Evolutionary conservation across 148 eudicot genomes (phyloP).

Genomic region (Rhododendron vialii): DNA sequence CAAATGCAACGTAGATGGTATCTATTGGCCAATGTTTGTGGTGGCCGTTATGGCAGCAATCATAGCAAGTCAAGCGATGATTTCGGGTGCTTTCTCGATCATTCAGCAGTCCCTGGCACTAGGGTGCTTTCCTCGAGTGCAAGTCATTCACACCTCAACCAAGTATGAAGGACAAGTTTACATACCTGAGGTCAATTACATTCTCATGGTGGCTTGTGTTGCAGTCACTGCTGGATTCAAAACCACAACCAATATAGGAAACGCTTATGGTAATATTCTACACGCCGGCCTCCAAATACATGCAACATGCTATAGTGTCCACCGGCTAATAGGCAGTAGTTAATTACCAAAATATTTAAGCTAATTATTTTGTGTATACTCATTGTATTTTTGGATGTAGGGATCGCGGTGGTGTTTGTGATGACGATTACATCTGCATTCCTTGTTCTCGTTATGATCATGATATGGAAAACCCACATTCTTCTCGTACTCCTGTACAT

Average conservation of each 20-base stretch:
- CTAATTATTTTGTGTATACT: not conserved
- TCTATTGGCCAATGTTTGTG: slow-evolving; percentile 44
- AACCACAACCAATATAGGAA: slow-evolving; percentile 44
- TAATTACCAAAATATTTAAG: too few species aligned
- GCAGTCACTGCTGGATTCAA: slow-evolving; percentile 37
- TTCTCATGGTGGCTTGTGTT: slow-evolving; percentile 49
- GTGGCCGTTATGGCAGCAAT: slow-evolving; percentile 52
- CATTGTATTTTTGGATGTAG: slow-evolving; percentile 13
- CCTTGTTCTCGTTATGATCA: slow-evolving; percentile 33
- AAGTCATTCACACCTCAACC: slow-evolving; percentile 42
- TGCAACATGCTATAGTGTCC: too few species aligned
- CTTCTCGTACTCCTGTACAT: slow-evolving; percentile 20
- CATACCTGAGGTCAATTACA: slow-evolving; percentile 45
- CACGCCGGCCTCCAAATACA: not conserved
- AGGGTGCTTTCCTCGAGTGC: slow-evolving; percentile 54
- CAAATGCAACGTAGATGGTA: not conserved
- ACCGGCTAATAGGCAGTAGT: too few species aligned
- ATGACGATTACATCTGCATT: slow-evolving; percentile 33
- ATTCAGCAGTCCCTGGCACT: slow-evolving; percentile 50
- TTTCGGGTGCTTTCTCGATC: slow-evolving; percentile 54
- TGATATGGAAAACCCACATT: slow-evolving; percentile 40
- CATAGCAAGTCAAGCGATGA: slow-evolving; percentile 61
- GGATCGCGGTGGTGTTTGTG: slow-evolving; percentile 45
- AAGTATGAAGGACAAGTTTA: slow-evolving; percentile 52
- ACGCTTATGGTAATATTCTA: slow-evolving; percentile 38